These are phyloP conservation scores for Elsinoe perseae DNA, from an alignment of 2,329 filamentous ascomycete genomes.

Conservation along the genomic window DNA sequence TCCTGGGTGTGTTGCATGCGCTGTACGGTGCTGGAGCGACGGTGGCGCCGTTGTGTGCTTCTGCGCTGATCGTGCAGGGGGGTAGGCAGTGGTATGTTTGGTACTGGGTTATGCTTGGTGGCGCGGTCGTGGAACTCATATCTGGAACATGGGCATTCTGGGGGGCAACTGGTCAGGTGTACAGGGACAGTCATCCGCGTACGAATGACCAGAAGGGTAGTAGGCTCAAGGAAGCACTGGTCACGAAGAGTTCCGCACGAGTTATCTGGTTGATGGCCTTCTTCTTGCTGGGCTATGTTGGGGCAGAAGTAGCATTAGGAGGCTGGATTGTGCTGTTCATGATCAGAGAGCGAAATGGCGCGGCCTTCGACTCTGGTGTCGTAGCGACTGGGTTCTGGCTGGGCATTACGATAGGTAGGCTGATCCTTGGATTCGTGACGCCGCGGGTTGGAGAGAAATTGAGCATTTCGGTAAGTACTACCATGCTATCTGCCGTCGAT, in stretches of 20 bases:
- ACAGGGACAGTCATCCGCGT: conserved; percentile 43
- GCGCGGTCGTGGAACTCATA: conserved; percentile 47
- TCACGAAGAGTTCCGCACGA: conserved; percentile 37
- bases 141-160: conserved; percentile 51
- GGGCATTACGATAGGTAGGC: conserved; percentile 66
- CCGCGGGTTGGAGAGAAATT: conserved; percentile 63
- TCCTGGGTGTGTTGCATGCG: conserved; percentile 61
- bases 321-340: conserved; percentile 86
- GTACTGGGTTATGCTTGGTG: conserved; percentile 62
- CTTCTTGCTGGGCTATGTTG: conserved; percentile 73
- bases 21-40: conserved; percentile 62
- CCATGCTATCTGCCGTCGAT: too few relatives aligned
- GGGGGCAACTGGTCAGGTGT: conserved; percentile 49
- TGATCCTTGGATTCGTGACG: conserved; percentile 69
- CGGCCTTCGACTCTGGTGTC: conserved; percentile 64
- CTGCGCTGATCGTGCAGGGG: conserved; percentile 57
- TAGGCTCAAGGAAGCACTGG: conserved; percentile 45
- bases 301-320: conserved; percentile 65
- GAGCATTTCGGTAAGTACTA: conserved; percentile 35
- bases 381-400: conserved; percentile 77
- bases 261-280: conserved; percentile 65
- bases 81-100: conserved; percentile 57
- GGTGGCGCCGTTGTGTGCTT: conserved; percentile 58
- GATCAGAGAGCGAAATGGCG: conserved; percentile 64
- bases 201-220: conserved; percentile 39